A percentile compares a stretch with the other conserved stretches of the same genome.
Evolutionary conservation across 2,329 filamentous ascomycete genomes (phyloP).

Genomic region (Aphanoascus verrucosus): DNA sequence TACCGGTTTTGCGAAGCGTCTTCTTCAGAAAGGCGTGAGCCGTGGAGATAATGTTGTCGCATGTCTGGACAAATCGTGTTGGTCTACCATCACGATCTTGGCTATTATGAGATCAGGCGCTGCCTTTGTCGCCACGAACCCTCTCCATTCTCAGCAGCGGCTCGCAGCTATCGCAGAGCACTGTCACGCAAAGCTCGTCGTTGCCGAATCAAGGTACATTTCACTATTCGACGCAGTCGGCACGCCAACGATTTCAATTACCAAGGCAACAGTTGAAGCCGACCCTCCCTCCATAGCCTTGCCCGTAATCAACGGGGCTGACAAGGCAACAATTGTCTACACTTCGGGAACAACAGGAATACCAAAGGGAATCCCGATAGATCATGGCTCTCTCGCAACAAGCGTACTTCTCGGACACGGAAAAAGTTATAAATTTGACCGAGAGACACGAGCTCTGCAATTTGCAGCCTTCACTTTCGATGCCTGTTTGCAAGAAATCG

Average conservation of each 20-base stretch:
- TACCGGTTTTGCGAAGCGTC: conserved; percentile 18
- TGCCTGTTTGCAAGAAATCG: conserved; percentile 49
- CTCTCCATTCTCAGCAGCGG: not conserved
- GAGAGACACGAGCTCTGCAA: conserved; percentile 22
- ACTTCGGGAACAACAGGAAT: conserved; percentile 45
- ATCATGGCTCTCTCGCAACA: conserved; percentile 33
- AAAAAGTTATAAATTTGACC: conserved; percentile 3
- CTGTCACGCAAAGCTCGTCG: not conserved
- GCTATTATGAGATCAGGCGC: conserved; percentile 9
- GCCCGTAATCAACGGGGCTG: not conserved
- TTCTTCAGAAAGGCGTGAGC: conserved; percentile 1
- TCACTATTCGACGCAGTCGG: not conserved
- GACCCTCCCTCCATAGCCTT: not conserved
- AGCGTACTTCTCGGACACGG: conserved; percentile 58
- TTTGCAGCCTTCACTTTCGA: conserved; percentile 37
- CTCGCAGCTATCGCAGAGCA: not conserved
- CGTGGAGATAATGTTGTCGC: conserved; percentile 4
- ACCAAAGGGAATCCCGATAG: conserved; percentile 51
- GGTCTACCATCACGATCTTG: conserved; percentile 8
- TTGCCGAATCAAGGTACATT: not conserved
- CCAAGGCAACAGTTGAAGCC: not conserved
- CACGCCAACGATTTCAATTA: not conserved
- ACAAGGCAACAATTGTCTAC: conserved; percentile 37
- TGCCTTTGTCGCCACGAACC: conserved; percentile 7
- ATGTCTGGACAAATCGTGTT: conserved; percentile 11